phyloP scores from a whole-genome alignment of 2,329 filamentous ascomycete genomes.

The Fusarium acutatum region DNA sequence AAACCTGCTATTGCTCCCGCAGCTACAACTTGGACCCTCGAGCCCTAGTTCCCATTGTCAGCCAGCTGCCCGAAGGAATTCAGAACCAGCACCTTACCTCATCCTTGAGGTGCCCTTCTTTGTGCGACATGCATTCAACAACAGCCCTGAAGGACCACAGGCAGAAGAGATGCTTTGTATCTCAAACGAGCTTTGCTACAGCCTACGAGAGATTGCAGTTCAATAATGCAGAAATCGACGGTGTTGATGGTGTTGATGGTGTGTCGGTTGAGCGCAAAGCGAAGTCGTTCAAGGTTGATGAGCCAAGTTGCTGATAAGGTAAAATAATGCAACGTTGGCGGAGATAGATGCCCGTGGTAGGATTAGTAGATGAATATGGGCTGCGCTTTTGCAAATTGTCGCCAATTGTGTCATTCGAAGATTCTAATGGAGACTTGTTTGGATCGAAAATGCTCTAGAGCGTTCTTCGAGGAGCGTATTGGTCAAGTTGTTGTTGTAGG shows the following conservation, averaged over 20 bases:
- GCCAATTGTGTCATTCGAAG: neutral
- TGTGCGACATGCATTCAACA: slow-evolving; percentile 49
- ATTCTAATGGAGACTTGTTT: neutral
- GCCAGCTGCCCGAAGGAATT: neutral
- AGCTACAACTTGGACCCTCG: slow-evolving; percentile 63
- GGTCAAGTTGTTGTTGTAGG: slow-evolving; percentile 16
- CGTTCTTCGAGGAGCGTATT: neutral
- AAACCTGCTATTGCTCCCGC: slow-evolving; percentile 77
- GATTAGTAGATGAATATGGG: neutral
- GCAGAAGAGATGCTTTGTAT: slow-evolving; percentile 34
- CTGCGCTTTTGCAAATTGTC: neutral
- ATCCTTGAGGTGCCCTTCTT: slow-evolving; percentile 62
- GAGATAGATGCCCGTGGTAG: slow-evolving; percentile 30
- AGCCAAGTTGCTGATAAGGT: slow-evolving; percentile 22
- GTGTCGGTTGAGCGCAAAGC: slow-evolving; percentile 46
- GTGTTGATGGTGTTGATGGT: neutral
- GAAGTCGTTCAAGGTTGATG: slow-evolving; percentile 35
- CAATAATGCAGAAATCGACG: neutral
- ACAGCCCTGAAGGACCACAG: slow-evolving; percentile 27
- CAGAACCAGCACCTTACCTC: slow-evolving; percentile 53
- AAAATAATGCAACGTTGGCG: slow-evolving; percentile 14
- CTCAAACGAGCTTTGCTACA: neutral
- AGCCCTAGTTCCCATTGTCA: slow-evolving; percentile 53
- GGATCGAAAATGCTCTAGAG: neutral
- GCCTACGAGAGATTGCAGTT: neutral